Evolutionary conservation across 2,329 filamentous ascomycete genomes (phyloP).

Genomic region (Pseudocercospora cruenta): DNA sequence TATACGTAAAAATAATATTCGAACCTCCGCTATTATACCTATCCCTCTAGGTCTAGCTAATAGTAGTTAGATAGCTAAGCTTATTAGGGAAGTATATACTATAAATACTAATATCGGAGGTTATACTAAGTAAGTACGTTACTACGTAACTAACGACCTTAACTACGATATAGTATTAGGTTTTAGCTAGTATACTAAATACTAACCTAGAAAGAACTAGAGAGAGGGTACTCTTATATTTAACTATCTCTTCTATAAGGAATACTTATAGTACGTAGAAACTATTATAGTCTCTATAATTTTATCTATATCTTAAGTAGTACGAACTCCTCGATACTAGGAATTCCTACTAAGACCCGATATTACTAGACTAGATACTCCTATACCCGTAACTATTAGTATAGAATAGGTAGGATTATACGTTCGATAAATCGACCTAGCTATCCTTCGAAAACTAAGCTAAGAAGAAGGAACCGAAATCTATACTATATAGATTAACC

Average conservation of each 20-base stretch:
- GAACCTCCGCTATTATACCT: too few species aligned
- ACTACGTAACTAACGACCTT: neutral
- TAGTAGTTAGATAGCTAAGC: too few species aligned
- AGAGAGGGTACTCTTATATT: neutral
- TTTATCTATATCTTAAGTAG: neutral
- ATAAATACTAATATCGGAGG: neutral
- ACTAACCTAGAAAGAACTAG: neutral
- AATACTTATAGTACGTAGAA: neutral
- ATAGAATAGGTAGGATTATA: neutral
- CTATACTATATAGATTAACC: neutral
- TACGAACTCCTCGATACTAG: neutral
- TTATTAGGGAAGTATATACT: too few species aligned
- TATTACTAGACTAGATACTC: neutral
- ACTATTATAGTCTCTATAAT: neutral
- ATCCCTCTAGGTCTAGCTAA: too few species aligned
- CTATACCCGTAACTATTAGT: neutral
- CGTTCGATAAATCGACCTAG: neutral
- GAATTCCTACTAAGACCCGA: neutral
- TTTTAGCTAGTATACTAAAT: too few species aligned
- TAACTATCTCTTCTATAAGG: neutral
- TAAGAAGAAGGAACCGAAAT: neutral
- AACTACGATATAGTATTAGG: neutral
- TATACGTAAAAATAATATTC: too few species aligned
- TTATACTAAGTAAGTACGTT: neutral
- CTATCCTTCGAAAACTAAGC: neutral